Evolutionary conservation across 208 protist genomes (phyloP), one percentile per base, ranked within the genome.

Genomic region (Acanthamoeba sp.): DNA sequence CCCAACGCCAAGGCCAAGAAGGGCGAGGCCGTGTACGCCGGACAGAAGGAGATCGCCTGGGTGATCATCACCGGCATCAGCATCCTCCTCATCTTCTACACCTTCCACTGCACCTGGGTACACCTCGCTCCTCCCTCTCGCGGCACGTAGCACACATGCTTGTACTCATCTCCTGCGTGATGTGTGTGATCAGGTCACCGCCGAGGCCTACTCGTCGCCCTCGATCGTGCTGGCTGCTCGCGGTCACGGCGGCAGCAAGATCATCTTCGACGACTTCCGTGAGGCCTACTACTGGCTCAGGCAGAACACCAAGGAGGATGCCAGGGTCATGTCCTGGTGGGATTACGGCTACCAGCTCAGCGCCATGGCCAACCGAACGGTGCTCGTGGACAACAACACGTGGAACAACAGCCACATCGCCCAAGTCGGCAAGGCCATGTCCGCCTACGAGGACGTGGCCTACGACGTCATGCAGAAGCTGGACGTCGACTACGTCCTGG

Each of bases 341-440:
- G 99, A 99, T 97, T 99, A 99, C 95, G 99, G 99, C 73, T 99
- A 99, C 96, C 99, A 99, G 96, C 98, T 99, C 94, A 98, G 98
- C 3, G 98, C 97, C 55, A 99, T 99, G 97, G 98, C 97, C 38
- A 99, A 99, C 94, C 95, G 99, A 88, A 99, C 98, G 18, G 97
- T 98, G 34, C 95, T 99, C 40, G 99, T 99, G 29, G 99, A 99
- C 96, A 99, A 99, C 95, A 99, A 99, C 98, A 99, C 99, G 5
- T 99, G 99, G 98, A 99, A 99, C 96, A 99, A 99, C 97, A 98
- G 98, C 82, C 99, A 99, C 97, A 99, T 99, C 95, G 99, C 98
- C 40, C 98, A 97, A 59, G 98, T 99, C 80, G 99, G 99, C 92
- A 98, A 98, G 96, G 97, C 97, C n/a, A 97, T 99, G 93, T 95